Evolutionary conservation across 1,139 yeast genomes (phyloP).

Genomic region (Debaryomyces sp.): DNA sequence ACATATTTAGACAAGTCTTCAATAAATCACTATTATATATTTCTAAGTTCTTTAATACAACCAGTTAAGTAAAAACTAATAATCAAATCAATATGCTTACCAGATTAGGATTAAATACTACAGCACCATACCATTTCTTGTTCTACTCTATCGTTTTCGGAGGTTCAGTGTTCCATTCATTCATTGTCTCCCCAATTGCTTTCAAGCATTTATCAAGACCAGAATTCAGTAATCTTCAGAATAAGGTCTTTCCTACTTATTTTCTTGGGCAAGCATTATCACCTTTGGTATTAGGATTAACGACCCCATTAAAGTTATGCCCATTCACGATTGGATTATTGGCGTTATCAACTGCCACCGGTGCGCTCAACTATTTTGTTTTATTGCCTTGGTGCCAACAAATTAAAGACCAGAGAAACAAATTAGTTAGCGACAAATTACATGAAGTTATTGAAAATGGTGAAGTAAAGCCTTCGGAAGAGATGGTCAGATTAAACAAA

Average conservation of each 20-base stretch:
- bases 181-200: constrained; percentile 80
- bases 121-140: constrained; percentile 40
- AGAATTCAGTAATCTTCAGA: constrained; percentile 78
- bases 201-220: constrained; percentile 76
- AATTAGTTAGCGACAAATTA: constrained; percentile 46
- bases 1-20: background rate
- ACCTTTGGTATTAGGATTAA: constrained; percentile 66
- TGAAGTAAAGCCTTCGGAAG: constrained; percentile 53
- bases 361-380: constrained; percentile 63
- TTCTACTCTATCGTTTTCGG: constrained; percentile 61
- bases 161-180: constrained; percentile 83
- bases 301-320: constrained; percentile 65
- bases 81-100: constrained; percentile 12
- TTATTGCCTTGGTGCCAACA: constrained; percentile 66
- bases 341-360: constrained; percentile 58
- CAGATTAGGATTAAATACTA: constrained; percentile 32
- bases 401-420: constrained; percentile 60
- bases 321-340: constrained; percentile 53
- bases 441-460: constrained; percentile 36
- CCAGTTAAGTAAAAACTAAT: background rate
- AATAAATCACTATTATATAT: background rate
- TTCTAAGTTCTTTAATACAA: background rate
- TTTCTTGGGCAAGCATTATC: constrained; percentile 74
- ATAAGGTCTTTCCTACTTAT: constrained; percentile 76
- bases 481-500: constrained; percentile 58